Conservation (phyloP, 1,139 yeast genomes). For the Geotrichum aggregatum region DNA sequence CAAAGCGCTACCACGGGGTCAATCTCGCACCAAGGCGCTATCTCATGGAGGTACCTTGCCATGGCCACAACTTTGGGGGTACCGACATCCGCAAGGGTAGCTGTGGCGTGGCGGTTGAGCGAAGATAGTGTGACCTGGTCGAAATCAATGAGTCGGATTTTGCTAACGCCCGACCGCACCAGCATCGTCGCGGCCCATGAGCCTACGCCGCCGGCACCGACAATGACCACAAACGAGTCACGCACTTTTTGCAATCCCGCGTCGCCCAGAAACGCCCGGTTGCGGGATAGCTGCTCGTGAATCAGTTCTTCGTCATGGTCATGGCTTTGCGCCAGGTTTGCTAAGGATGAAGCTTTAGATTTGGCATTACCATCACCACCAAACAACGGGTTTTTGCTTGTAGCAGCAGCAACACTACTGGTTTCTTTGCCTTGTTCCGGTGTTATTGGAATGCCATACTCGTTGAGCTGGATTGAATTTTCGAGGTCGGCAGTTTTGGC, state of each 20-base stretch:
- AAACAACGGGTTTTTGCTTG: conserved; percentile 17
- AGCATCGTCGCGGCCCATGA: conserved; percentile 94
- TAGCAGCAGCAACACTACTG: not conserved
- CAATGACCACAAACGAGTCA: conserved; percentile 71
- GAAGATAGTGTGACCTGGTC: conserved; percentile 93
- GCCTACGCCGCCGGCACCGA: conserved; percentile 99
- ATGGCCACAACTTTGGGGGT: conserved; percentile 80
- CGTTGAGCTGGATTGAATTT: conserved; percentile 20
- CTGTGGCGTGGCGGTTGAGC: conserved; percentile 90
- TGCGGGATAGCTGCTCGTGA: conserved; percentile 87
- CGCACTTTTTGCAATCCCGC: conserved; percentile 78
- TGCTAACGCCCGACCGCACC: conserved; percentile 82
- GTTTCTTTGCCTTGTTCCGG: not conserved
- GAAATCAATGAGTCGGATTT: conserved; percentile 77
- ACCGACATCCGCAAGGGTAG: conserved; percentile 84
- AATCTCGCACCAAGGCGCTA: conserved; percentile 89
- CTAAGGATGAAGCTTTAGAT: not conserved
- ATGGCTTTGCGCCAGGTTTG: not conserved
- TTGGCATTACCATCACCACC: not conserved
- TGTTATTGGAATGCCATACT: conserved; percentile 19
- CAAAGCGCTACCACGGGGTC: conserved; percentile 76
- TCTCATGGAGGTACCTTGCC: conserved; percentile 54
- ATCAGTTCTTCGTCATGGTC: conserved; percentile 65
- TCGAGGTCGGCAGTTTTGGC: conserved; percentile 7
- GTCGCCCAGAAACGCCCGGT: conserved; percentile 84